Base-by-base conservation (phyloP, 2,329 filamentous ascomycete species). In the Penicillium vulpinum region DNA sequence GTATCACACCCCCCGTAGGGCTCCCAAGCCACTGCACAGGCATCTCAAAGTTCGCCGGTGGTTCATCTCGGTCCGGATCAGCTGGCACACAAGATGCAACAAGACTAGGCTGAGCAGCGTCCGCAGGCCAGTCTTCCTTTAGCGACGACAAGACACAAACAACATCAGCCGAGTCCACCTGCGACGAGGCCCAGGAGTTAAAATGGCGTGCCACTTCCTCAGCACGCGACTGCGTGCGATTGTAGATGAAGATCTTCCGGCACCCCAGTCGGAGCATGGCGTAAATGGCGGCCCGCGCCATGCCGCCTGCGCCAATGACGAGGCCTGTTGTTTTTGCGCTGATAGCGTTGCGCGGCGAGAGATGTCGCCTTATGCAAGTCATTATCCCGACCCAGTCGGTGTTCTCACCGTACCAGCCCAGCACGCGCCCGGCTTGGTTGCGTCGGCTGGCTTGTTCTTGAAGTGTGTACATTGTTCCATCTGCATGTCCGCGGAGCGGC, bases 271-370 rank as follows among this genome's bases (percentile, higher is more conserved):
- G 88, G 24, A 92, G 80, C 83, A 93, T 86, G 1, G 89, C 86
- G 64, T 93, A 93, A 2, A 91, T 83, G 2, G 89, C 88, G 3
- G 89, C 88, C 58, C 90, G 82, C 9, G 88, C 89, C 89, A 92
- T 92, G 7, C 90, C 89, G 41, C 83, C 83, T n/a, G 83, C 82
- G 10, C 83, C 83, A 60, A 84, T 78, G 4, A 86, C 76, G 4
- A 86, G 70, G 15, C 78, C 82, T 5, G 81, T 81, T 1, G 78
- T 81, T 45, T 76, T 80, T 6, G 74, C 72, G 45, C 81, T 79
- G 33, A 86, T 81, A 0, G 81, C 80, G 59, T 85, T 85, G 16
- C 76, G 73, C 4, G 76, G 76, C 4, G 76, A 77, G 21, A 78
- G 70, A 53, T 76, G 76, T 24, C 75, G 72, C 45, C 65, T 73